phyloP scores from a whole-genome alignment of 352 stramenopile genomes.

The Thraustotheca clavata region DNA sequence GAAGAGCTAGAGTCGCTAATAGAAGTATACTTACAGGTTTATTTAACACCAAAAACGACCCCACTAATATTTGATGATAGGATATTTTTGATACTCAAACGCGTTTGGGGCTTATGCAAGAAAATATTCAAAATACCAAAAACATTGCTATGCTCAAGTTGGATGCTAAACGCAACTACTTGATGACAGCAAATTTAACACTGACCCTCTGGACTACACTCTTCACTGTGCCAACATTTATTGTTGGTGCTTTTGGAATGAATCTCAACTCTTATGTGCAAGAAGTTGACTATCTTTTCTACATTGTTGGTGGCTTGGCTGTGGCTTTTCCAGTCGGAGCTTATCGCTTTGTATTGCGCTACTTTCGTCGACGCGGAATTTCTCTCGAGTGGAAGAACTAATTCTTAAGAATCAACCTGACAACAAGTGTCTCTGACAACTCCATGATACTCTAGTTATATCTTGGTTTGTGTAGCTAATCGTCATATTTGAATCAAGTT shows the following conservation, averaged over 20 bases:
- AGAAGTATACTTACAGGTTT: slow-evolving; percentile 60
- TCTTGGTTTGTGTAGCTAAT: too few species aligned
- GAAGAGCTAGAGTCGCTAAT: slow-evolving; percentile 66
- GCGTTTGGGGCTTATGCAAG: slow-evolving; percentile 55
- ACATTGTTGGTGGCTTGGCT: slow-evolving; percentile 38
- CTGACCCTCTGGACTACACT: slow-evolving; percentile 61
- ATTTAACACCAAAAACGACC: too few species aligned
- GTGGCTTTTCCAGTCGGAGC: slow-evolving; percentile 35
- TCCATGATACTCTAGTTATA: too few species aligned
- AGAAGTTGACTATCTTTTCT: slow-evolving; percentile 43
- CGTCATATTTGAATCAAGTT: too few species aligned
- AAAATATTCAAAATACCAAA: slow-evolving; percentile 67
- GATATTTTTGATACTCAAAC: slow-evolving; percentile 77
- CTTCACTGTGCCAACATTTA: slow-evolving; percentile 51
- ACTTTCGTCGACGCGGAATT: slow-evolving; percentile 14
- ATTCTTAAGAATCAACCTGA: too few species aligned
- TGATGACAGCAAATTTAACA: slow-evolving; percentile 56
- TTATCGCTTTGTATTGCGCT: slow-evolving; percentile 7
- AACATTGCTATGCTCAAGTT: slow-evolving; percentile 69
- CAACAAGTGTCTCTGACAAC: too few species aligned
- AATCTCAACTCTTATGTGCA: slow-evolving; percentile 52
- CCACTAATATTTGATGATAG: slow-evolving; percentile 9
- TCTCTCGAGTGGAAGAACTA: slow-evolving; percentile 7
- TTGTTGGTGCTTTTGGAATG: slow-evolving; percentile 66
- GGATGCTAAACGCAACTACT: slow-evolving; percentile 72